A percentile compares a stretch with the other conserved stretches of the same genome.
phyloP scores from a whole-genome alignment of 2,329 filamentous ascomycete species.

The Venturia aucupariae region DNA sequence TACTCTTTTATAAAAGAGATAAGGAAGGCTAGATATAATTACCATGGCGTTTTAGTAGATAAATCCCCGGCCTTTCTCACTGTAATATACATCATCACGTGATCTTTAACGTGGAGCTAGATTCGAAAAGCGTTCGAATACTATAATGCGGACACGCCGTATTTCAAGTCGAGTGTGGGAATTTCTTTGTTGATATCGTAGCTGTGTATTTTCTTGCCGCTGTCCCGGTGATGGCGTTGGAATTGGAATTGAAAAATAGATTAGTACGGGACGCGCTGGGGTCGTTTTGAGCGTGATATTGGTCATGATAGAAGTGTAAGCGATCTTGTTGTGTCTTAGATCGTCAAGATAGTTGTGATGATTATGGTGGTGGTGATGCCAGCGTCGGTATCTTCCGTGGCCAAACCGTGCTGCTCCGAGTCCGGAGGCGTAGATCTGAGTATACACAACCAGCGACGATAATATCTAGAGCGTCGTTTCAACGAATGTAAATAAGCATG shows the following conservation, averaged over 20 bases:
- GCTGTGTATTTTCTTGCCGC: background rate
- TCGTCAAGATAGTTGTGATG: background rate
- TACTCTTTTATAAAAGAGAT: background rate
- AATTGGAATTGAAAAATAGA: background rate
- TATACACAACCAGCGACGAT: too few relatives aligned
- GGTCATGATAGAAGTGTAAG: background rate
- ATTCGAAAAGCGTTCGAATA: too few relatives aligned
- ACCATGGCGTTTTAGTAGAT: too few relatives aligned
- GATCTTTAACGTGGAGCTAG: too few relatives aligned
- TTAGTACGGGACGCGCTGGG: background rate
- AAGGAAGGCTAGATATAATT: background rate
- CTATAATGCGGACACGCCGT: too few relatives aligned
- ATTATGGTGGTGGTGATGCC: background rate
- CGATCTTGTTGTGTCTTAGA: background rate
- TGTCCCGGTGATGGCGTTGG: background rate
- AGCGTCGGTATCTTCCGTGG: too few relatives aligned
- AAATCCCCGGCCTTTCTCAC: too few relatives aligned
- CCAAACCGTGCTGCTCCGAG: background rate
- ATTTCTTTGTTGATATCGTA: background rate
- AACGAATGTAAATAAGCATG: too few relatives aligned
- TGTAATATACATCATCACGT: too few relatives aligned
- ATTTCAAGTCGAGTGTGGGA: too few relatives aligned
- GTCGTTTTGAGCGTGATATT: background rate
- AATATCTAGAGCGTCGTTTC: background rate
- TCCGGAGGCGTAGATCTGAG: background rate